Evolutionary conservation across 163 green algal species (phyloP).

Genomic region (Volvox carteri): DNA sequence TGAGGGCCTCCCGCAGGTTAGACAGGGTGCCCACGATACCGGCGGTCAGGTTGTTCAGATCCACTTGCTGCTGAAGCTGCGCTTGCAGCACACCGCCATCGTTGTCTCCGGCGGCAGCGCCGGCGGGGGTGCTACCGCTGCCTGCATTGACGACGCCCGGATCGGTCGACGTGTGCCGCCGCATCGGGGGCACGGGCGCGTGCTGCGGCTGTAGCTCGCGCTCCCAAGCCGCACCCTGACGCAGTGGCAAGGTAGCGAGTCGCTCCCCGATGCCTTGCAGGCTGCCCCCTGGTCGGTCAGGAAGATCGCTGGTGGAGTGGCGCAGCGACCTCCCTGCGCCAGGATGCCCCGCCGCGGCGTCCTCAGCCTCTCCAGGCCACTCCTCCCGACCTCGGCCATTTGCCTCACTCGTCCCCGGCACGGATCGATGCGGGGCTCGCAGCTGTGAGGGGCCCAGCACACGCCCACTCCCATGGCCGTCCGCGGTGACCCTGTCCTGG

Average conservation of each 20-base stretch:
- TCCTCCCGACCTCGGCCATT: neutral
- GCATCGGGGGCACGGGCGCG: no score
- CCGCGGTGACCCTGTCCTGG: neutral
- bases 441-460: neutral
- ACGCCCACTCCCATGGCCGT: neutral
- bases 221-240: neutral
- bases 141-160: neutral
- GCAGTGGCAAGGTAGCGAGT: neutral
- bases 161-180: neutral
- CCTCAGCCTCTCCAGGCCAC: neutral
- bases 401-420: neutral
- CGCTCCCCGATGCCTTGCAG: neutral
- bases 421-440: no score
- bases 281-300: neutral
- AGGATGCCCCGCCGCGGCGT: neutral
- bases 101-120: neutral
- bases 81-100: neutral
- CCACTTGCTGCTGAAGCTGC: neutral
- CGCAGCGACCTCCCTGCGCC: neutral
- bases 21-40: slow-evolving; percentile 39
- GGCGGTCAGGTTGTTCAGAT: slow-evolving; percentile 18
- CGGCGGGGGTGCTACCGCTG: neutral
- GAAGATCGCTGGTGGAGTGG: neutral
- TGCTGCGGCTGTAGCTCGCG: neutral
- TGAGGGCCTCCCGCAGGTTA: slow-evolving; percentile 36